Evolutionary conservation across 352 stramenopile genomes (phyloP).

Genomic region (Thraustochytrium sp.): DNA sequence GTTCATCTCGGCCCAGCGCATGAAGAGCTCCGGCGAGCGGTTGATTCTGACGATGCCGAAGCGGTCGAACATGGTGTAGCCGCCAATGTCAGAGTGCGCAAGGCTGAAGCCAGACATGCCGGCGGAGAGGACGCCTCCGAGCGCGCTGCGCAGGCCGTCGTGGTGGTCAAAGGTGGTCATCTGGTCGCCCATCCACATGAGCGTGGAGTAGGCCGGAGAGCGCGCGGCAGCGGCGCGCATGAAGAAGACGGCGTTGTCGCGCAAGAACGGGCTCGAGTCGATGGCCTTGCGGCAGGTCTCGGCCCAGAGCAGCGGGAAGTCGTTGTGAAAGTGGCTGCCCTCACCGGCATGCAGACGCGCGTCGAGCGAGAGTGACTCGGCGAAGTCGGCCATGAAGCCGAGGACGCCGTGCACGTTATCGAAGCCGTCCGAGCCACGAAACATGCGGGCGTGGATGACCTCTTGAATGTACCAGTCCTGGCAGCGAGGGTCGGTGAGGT

Average conservation of each 20-base stretch:
- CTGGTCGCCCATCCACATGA: slow-evolving; percentile 58
- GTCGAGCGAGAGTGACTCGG: slow-evolving; percentile 49
- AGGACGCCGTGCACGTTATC: slow-evolving; percentile 46
- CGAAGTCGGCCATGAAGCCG: slow-evolving; percentile 57
- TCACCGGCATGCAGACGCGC: not conserved
- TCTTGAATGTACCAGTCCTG: slow-evolving; percentile 49
- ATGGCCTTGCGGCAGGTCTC: slow-evolving; percentile 43
- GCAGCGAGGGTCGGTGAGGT: slow-evolving; percentile 55
- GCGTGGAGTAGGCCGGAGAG: slow-evolving; percentile 35
- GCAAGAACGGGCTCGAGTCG: not conserved
- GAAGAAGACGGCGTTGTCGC: slow-evolving; percentile 53
- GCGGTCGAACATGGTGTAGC: slow-evolving; percentile 51
- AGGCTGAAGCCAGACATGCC: slow-evolving; percentile 51
- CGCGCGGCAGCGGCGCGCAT: slow-evolving; percentile 45
- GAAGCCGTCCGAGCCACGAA: slow-evolving; percentile 44
- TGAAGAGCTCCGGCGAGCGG: slow-evolving; percentile 49
- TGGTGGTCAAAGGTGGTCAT: slow-evolving; percentile 53
- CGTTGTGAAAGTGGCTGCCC: slow-evolving; percentile 44
- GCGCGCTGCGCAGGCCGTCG: slow-evolving; percentile 51
- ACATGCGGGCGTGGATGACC: slow-evolving; percentile 18
- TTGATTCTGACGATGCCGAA: slow-evolving; percentile 45
- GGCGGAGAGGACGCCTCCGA: slow-evolving; percentile 48
- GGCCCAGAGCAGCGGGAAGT: slow-evolving; percentile 51
- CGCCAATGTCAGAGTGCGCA: slow-evolving; percentile 54
- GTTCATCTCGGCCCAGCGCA: slow-evolving; percentile 51